Evolutionary conservation across 441 rosid species (phyloP), one percentile per base, ranked within the genome.

Genomic region (Mallotus japonicus): DNA sequence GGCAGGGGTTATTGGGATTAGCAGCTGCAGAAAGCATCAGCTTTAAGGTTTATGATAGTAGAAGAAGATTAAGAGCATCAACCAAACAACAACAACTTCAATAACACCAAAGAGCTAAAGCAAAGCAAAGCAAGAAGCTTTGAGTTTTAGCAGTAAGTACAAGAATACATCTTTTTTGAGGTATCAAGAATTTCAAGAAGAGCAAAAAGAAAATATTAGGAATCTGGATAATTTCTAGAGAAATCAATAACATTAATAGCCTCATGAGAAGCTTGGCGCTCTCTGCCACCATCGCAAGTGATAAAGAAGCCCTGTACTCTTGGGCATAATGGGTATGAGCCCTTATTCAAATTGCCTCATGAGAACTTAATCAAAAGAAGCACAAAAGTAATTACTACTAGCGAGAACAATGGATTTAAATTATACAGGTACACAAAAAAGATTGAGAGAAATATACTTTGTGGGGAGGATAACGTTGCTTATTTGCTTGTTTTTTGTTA

Each of bases 271-370:
- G 97, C 99, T 83, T 95, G 97, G 67, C 82, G 87, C 69, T 93
- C 98, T 65, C 91, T 83, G 44, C 97, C 97, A 46, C 98, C 97
- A 80, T 92, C 96, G 62, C 98, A 93, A 24, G 96, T 88, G 70
- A 93, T 88, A 80, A 92, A 89, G 84, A 95, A 95, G 44, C 97
- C 99, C 80, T 87, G 89, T 2, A 90, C 88, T 10, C 96, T 97
- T 6, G 97, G 92, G 71, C 76, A 88, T 56, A 92, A 75, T 19
- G 97, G 97, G 80, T 92, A 95, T 3, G 94, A 71, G 0, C 96
- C 99, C 79, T 87, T 92, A 84, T 85, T 92, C n/a, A n/a, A n/a
- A n/a, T n/a, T n/a, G n/a, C 86, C 82, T 92, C 75, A 83, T 97
- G 28, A 57, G 56, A 50, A 11, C 24, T n/a, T 60, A 70, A 47